Percentiles rank a stretch among this genome's conserved stretches.
Conservation (phyloP, 257 asterid genomes). For the Datura wrightii region DNA sequence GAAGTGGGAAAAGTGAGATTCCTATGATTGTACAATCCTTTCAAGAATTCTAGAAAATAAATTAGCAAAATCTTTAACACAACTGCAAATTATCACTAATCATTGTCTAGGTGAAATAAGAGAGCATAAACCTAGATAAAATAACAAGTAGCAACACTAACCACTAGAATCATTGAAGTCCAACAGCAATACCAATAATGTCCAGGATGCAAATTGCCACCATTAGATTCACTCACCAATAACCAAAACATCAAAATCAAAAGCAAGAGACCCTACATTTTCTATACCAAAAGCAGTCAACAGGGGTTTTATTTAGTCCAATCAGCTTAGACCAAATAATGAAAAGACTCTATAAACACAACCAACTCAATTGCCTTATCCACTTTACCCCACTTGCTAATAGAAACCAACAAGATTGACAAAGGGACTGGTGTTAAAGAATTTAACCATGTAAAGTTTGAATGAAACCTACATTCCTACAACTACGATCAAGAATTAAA, state of each 20-base stretch:
- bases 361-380: too few relatives aligned
- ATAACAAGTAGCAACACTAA: conserved; percentile 7
- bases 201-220: conserved; percentile 6
- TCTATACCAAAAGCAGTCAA: conserved; percentile 19
- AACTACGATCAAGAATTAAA: too few relatives aligned
- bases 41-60: neutral
- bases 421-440: too few relatives aligned
- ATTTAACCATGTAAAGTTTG: too few relatives aligned
- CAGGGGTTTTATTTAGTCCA: neutral
- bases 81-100: neutral
- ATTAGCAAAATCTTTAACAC: neutral
- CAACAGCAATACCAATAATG: conserved; percentile 1
- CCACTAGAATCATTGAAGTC: neutral
- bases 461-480: too few relatives aligned
- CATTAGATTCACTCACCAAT: conserved; percentile 31
- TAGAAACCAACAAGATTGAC: too few relatives aligned
- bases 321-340: neutral
- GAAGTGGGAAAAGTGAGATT: neutral
- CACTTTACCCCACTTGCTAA: too few relatives aligned
- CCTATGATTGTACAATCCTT: conserved; percentile 22
- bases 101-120: neutral
- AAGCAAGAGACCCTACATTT: conserved; percentile 19
- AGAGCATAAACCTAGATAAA: conserved; percentile 5
- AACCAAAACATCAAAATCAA: conserved; percentile 26
- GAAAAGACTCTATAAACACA: neutral